A percentile compares a stretch with the other conserved stretches of the same genome.
Evolutionary conservation across 2,329 filamentous ascomycete species (phyloP).

Genomic region (Aspergillus vadensis): DNA sequence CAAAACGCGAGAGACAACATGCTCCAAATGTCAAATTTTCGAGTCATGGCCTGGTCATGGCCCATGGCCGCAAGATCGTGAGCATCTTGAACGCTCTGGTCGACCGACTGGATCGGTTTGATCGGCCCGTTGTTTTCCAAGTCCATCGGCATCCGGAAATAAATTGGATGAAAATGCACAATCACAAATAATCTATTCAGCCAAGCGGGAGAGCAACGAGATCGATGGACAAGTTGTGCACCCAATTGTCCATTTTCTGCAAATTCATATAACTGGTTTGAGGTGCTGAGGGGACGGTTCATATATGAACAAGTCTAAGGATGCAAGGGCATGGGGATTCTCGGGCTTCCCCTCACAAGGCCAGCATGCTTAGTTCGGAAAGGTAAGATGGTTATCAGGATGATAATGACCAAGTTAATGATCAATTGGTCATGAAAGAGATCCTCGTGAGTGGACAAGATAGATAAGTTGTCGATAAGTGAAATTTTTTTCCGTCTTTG

Average conservation of each 20-base stretch:
- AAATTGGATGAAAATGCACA: not conserved
- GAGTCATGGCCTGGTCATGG: slow-evolving; percentile 46
- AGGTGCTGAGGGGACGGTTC: slow-evolving; percentile 1
- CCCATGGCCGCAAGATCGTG: slow-evolving; percentile 45
- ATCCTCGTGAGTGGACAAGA: slow-evolving; percentile 2
- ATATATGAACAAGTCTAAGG: slow-evolving; percentile 4
- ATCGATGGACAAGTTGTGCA: slow-evolving; percentile 19
- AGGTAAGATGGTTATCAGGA: not conserved
- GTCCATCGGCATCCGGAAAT: slow-evolving; percentile 33
- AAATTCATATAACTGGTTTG: not conserved
- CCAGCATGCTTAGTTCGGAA: slow-evolving; percentile 3
- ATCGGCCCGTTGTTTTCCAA: slow-evolving; percentile 29
- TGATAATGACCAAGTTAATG: slow-evolving; percentile 1
- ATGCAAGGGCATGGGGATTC: not conserved
- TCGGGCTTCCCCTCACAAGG: slow-evolving; percentile 8
- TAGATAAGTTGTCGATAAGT: slow-evolving; percentile 13
- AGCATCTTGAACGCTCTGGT: slow-evolving; percentile 44
- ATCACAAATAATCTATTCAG: slow-evolving; percentile 20
- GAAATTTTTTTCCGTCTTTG: slow-evolving; percentile 22
- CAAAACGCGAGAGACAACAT: slow-evolving; percentile 61
- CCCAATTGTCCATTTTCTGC: slow-evolving; percentile 32
- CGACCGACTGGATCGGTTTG: slow-evolving; percentile 33
- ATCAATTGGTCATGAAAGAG: slow-evolving; percentile 6
- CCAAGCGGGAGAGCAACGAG: slow-evolving; percentile 26
- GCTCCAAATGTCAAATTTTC: slow-evolving; percentile 57